A percentile compares a stretch with the other conserved stretches of the same genome.
Evolutionary conservation across 495 filamentous ascomycete genomes (phyloP).

Genomic region (Achaetomiella virescens): DNA sequence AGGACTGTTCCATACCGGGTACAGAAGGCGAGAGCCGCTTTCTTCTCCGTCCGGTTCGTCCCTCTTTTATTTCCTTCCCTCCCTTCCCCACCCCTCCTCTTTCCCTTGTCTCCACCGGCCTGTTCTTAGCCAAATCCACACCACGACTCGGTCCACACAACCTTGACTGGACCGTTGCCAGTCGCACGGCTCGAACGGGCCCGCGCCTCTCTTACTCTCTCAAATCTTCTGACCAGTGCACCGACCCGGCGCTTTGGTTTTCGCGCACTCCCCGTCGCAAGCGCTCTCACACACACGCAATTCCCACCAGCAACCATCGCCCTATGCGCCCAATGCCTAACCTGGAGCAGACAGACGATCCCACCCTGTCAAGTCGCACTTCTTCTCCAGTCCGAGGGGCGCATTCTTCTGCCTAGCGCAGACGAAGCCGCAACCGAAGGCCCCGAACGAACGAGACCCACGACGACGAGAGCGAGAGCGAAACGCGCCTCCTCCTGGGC

Average conservation of each 20-base stretch:
- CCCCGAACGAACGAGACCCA: background rate
- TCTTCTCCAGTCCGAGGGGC: background rate
- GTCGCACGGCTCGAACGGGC: constrained; percentile 21
- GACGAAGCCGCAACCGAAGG: background rate
- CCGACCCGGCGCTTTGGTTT: constrained; percentile 12
- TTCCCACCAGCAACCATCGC: background rate
- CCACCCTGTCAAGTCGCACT: background rate
- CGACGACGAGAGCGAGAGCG: background rate
- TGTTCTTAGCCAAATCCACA: constrained; percentile 6
- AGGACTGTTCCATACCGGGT: too few relatives aligned
- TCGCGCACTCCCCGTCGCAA: constrained; percentile 11
- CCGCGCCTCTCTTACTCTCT: constrained; percentile 15
- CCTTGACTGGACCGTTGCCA: constrained; percentile 5
- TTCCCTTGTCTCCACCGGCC: constrained; percentile 8
- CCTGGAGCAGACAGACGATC: background rate
- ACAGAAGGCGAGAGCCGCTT: too few relatives aligned
- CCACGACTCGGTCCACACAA: constrained; percentile 11
- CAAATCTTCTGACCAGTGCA: constrained; percentile 12
- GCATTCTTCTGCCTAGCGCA: background rate
- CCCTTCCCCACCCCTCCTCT: constrained; percentile 3
- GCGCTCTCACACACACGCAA: background rate
- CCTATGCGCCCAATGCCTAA: background rate
- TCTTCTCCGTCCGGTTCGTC: background rate
- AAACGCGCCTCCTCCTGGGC: background rate
- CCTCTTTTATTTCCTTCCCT: background rate